phyloP scores from a whole-genome alignment of 805 yeast species.

The Barnettozyma wickerhamii region DNA sequence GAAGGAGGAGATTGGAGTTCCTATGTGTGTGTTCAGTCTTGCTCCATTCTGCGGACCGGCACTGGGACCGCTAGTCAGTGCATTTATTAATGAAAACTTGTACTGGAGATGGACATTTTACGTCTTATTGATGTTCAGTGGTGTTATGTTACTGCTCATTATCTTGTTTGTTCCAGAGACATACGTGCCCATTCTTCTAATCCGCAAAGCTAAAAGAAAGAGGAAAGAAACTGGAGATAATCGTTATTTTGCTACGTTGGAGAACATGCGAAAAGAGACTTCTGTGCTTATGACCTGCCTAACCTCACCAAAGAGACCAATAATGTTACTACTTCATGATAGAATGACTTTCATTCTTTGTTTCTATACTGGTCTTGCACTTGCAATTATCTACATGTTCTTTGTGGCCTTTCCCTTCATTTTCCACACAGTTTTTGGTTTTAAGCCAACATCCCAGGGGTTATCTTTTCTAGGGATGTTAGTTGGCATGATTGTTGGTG shows the following conservation, averaged over 20 bases:
- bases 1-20: slow-evolving; percentile 57
- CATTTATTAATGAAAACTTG: slow-evolving; percentile 43
- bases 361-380: slow-evolving; percentile 50
- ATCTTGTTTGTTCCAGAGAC: slow-evolving; percentile 58
- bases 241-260: slow-evolving; percentile 37
- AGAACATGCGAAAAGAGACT: slow-evolving; percentile 36
- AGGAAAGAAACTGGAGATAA: slow-evolving; percentile 53
- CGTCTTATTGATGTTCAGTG: slow-evolving; percentile 58
- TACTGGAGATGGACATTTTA: slow-evolving; percentile 72
- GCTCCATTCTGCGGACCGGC: slow-evolving; percentile 70
- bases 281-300: slow-evolving; percentile 38
- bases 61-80: slow-evolving; percentile 61
- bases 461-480: slow-evolving; percentile 59
- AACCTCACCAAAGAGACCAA: slow-evolving; percentile 48
- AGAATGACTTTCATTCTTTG: slow-evolving; percentile 54
- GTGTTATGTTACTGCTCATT: slow-evolving; percentile 44
- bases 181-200: slow-evolving; percentile 48
- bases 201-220: slow-evolving; percentile 46
- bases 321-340: slow-evolving; percentile 42
- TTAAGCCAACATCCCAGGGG: slow-evolving; percentile 52
- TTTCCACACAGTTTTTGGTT: slow-evolving; percentile 48
- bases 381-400: slow-evolving; percentile 60
- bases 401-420: slow-evolving; percentile 64
- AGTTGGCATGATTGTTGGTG: slow-evolving; percentile 46
- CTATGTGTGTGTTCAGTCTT: slow-evolving; percentile 62